Evolutionary conservation across 2,329 filamentous ascomycete genomes (phyloP).

Genomic region (Cladosporium sp.): DNA sequence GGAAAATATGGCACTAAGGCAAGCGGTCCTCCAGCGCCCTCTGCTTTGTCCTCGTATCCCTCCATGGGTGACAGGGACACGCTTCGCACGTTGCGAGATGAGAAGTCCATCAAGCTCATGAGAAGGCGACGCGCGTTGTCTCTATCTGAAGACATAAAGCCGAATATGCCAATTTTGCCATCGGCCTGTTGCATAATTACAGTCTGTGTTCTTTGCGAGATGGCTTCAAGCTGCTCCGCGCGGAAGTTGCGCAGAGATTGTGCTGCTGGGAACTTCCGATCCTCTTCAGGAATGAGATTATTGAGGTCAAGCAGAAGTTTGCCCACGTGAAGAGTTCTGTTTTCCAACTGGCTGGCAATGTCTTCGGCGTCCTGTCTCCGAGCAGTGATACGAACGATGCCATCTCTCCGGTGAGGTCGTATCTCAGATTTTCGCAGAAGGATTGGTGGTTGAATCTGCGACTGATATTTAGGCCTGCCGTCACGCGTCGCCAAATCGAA

Average conservation of each 20-base stretch:
- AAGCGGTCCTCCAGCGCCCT: background rate
- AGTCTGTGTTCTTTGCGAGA: conserved; percentile 17
- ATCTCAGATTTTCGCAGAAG: conserved; percentile 19
- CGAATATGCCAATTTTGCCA: conserved; percentile 14
- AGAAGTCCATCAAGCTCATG: conserved; percentile 15
- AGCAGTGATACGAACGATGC: conserved; percentile 26
- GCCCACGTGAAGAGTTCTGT: conserved; percentile 14
- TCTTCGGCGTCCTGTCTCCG: conserved; percentile 25
- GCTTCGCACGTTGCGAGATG: background rate
- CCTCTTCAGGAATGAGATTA: conserved; percentile 1
- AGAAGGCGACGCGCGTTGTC: conserved; percentile 15
- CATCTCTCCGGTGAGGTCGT: conserved; percentile 17
- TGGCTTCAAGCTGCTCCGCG: conserved; percentile 15
- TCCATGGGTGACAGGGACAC: background rate
- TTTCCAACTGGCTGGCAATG: conserved; percentile 20
- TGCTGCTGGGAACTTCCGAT: background rate
- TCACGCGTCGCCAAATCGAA: conserved; percentile 18
- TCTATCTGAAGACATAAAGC: conserved; percentile 7
- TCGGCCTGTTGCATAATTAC: conserved; percentile 13
- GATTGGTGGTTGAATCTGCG: conserved; percentile 18
- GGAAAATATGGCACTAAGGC: background rate
- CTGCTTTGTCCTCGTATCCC: background rate
- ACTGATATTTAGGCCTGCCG: conserved; percentile 15
- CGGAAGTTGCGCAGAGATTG: conserved; percentile 10
- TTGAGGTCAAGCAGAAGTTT: conserved; percentile 16